Base-by-base conservation (phyloP, 345 rosid species). In the Isatis tinctoria region DNA sequence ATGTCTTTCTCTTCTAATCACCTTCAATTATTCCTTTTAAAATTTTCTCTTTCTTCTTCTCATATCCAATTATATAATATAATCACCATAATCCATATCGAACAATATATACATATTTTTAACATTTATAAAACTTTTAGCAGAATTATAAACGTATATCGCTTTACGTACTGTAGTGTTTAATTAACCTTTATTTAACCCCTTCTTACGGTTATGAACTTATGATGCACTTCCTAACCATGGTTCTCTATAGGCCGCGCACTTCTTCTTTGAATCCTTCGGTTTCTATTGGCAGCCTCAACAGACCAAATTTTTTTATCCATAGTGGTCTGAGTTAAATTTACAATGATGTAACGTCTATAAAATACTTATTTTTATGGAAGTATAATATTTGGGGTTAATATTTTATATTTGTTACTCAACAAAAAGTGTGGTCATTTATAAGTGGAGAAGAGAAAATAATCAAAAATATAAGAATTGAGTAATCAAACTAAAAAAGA, bases 1-100 rank as follows among this genome's bases (percentile, higher is more conserved):
- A 60, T 18, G 44, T 49, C 43, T 39, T 67, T 43, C 16, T 18
- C 44, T 59, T 74, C 67, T 67, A 48, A 47, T 14, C 58, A 74
- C 45, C 39, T 22, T 14, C 40, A 56, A 10, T 56, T 16, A 67
- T 36, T n/a, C 22, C 3, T 53, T 28, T 3, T 13, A 9, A 33
- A 16, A 6, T 1, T 6, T 27, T n/a, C 10, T n/a, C n/a, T n/a
- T n/a, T n/a, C n/a, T n/a, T 4, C 17, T 33, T 58, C 22, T 54
- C 12, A 4, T 11, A 57, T 57, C 62, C 8, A 57, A 4, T 32
- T 30, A 56, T 32, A 9, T 16, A 30, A 27, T 27, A 2, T 56
- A n/a, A 17, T 40, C 40, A 5, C 33, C 62, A 52, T 62, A 17
- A 28, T 51, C 11, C 24, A n/a, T 11, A 58, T 35, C 57, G 8